A percentile compares a stretch with the other conserved stretches of the same genome.
These are phyloP conservation scores for Phytophthora uliginosa DNA, from an alignment of 352 stramenopile species.

Conservation along the genomic window DNA sequence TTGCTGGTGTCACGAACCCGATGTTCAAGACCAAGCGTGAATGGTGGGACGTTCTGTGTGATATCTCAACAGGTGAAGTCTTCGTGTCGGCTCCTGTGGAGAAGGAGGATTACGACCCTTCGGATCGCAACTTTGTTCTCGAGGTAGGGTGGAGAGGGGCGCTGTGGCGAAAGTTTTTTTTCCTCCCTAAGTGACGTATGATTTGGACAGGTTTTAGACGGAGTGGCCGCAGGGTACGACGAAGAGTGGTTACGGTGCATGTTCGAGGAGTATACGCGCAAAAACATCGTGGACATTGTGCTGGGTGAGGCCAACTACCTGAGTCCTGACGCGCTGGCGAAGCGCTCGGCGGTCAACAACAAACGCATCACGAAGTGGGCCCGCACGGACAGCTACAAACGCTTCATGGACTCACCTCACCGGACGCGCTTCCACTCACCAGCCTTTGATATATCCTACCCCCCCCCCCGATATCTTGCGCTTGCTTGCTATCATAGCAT, in stretches of 20 bases:
- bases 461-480: conserved; percentile 39
- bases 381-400: conserved; percentile 89
- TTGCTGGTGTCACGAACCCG: conserved; percentile 93
- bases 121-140: conserved; percentile 78
- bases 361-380: conserved; percentile 91
- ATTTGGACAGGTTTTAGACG: conserved; percentile 74
- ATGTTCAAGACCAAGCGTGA: conserved; percentile 94
- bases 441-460: conserved; percentile 91
- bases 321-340: conserved; percentile 73
- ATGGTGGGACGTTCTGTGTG: conserved; percentile 93
- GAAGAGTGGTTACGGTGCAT: conserved; percentile 91
- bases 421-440: conserved; percentile 55
- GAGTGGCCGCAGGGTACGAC: conserved; percentile 79
- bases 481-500: conserved; percentile 60
- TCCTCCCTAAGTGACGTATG: neutral
- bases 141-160: conserved; percentile 49
- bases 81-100: conserved; percentile 66
- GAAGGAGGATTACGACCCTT: conserved; percentile 79
- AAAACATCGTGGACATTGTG: conserved; percentile 87
- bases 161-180: neutral
- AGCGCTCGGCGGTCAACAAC: conserved; percentile 87
- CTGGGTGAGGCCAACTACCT: conserved; percentile 84
- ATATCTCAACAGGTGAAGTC: conserved; percentile 88
- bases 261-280: conserved; percentile 91
- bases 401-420: conserved; percentile 70